These are phyloP conservation scores for Neurospora sp. DNA, from an alignment of 495 filamentous ascomycete species.

Conservation along the genomic window DNA sequence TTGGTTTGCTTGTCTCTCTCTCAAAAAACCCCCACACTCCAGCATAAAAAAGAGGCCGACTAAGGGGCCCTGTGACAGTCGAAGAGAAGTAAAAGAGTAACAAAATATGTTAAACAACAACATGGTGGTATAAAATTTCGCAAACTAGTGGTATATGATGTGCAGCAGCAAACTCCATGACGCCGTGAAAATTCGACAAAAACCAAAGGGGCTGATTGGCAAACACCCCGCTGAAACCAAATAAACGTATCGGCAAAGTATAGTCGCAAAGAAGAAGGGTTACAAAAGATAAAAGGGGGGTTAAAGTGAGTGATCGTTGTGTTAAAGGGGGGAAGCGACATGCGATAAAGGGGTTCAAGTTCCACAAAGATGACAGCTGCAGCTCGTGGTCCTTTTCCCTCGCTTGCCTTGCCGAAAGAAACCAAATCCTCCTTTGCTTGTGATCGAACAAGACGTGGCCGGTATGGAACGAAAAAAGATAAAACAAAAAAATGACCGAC, in stretches of 20 bases:
- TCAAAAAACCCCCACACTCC: background rate
- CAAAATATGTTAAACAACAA: background rate
- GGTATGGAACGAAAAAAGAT: background rate
- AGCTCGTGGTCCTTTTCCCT: background rate
- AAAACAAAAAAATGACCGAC: background rate
- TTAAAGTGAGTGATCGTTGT: background rate
- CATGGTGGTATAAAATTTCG: background rate
- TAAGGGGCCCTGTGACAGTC: background rate
- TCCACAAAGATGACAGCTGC: background rate
- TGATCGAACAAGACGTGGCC: background rate
- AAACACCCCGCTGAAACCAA: background rate
- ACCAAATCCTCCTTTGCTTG: background rate
- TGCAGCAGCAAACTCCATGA: background rate
- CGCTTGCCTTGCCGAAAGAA: background rate
- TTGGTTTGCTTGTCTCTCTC: background rate
- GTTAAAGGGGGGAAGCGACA: background rate
- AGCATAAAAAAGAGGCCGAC: background rate
- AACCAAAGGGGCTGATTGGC: background rate
- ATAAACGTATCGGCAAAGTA: background rate
- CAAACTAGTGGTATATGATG: background rate
- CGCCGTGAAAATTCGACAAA: background rate
- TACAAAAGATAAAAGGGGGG: background rate
- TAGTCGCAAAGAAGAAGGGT: background rate
- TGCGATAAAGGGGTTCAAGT: background rate
- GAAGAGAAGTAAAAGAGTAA: background rate